These are phyloP conservation scores for Coffea canephora DNA, from an alignment of 257 asterid genomes.

Conservation along the genomic window DNA sequence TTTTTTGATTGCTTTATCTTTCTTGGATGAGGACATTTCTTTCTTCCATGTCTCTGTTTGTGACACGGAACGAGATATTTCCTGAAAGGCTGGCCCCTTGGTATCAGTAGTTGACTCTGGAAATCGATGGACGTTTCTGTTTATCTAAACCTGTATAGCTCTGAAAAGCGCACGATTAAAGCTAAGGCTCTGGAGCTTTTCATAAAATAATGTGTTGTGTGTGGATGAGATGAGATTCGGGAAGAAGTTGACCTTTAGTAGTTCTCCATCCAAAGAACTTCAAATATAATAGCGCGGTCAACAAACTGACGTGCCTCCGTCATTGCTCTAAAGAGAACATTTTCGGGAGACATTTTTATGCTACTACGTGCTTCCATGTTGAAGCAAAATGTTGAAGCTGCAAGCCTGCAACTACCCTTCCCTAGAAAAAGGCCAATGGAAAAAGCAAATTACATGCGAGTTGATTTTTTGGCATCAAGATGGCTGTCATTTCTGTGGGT, in stretches of 20 bases:
- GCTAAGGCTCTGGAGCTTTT: background rate
- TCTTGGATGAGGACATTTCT: too few species aligned
- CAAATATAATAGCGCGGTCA: background rate
- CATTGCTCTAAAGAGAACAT: background rate
- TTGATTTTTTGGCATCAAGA: constrained; percentile 7
- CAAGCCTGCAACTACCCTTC: background rate
- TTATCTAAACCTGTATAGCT: background rate
- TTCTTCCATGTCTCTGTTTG: too few species aligned
- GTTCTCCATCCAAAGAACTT: background rate
- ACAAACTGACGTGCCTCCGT: constrained; percentile 7
- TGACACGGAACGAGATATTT: too few species aligned
- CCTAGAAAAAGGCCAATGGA: constrained; percentile 20
- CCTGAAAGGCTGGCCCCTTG: background rate
- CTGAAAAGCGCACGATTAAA: background rate
- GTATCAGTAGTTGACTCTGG: background rate
- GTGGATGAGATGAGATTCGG: background rate
- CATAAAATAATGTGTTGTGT: background rate
- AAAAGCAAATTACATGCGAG: background rate
- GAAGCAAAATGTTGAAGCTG: background rate
- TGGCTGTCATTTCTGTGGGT: constrained; percentile 36
- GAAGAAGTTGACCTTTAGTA: constrained; percentile 7
- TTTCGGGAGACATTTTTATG: background rate
- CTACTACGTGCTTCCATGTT: constrained; percentile 32
- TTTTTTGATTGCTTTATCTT: background rate
- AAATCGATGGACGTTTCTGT: background rate